Evolutionary conservation across 345 rosid genomes (phyloP).

Genomic region (Eucalyptus tenuipes): DNA sequence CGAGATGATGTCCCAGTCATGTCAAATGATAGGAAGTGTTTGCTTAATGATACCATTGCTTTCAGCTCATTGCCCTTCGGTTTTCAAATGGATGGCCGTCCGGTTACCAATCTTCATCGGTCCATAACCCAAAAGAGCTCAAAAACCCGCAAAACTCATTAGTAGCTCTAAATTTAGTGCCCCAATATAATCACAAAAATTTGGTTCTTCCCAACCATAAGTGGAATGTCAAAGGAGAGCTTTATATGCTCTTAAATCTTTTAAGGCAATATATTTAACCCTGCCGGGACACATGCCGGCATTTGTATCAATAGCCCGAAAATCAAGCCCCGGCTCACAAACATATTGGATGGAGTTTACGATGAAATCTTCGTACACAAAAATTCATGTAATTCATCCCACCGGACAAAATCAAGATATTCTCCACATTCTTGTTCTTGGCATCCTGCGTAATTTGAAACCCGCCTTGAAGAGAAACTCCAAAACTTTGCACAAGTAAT

Average conservation of each 20-base stretch:
- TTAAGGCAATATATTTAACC: not conserved
- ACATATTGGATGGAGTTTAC: too few relatives aligned
- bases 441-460: conserved; percentile 43
- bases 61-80: conserved; percentile 65
- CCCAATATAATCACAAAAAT: not conserved
- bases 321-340: not conserved
- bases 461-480: too few relatives aligned
- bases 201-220: not conserved
- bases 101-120: conserved; percentile 61
- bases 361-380: conserved; percentile 7
- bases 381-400: conserved; percentile 91
- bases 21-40: not conserved
- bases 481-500: too few relatives aligned
- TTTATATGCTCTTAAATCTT: not conserved
- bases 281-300: conserved; percentile 80
- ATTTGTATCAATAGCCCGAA: conserved; percentile 53
- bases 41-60: conserved; percentile 45
- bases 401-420: conserved; percentile 68
- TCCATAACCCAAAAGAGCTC: conserved; percentile 69
- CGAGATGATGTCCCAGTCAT: not conserved
- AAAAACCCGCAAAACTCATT: not conserved
- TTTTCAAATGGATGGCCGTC: conserved; percentile 66
- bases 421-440: conserved; percentile 67
- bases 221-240: not conserved
- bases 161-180: not conserved